phyloP scores from a whole-genome alignment of 768 basidiomycete genomes.

The Trametes maxima region DNA sequence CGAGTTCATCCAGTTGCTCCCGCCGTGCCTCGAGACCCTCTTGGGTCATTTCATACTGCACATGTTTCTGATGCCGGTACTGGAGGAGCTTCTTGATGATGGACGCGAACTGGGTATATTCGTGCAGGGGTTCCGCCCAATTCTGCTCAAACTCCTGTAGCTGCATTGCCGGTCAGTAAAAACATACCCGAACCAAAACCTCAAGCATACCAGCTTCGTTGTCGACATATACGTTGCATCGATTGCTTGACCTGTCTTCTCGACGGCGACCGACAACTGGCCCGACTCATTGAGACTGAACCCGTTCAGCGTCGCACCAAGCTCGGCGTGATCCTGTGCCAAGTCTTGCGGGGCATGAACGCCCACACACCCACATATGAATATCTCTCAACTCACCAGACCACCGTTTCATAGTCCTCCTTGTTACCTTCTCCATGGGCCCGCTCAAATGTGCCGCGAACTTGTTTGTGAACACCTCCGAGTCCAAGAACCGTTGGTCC shows the following conservation, averaged over 20 bases:
- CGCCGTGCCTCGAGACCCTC: constrained; percentile 84
- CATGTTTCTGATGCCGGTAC: constrained; percentile 97
- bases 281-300: constrained; percentile 88
- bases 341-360: constrained; percentile 54
- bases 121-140: constrained; percentile 95
- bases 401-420: constrained; percentile 92
- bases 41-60: constrained; percentile 97
- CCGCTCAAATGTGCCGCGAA: constrained; percentile 91
- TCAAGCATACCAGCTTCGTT: constrained; percentile 70
- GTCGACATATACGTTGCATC: constrained; percentile 95
- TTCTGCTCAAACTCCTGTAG: constrained; percentile 92
- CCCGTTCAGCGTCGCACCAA: constrained; percentile 90
- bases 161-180: constrained; percentile 41
- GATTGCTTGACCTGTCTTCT: constrained; percentile 96
- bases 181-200: background rate
- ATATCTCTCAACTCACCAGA: constrained; percentile 56
- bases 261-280: constrained; percentile 77
- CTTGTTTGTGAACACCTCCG: constrained; percentile 93
- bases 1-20: constrained; percentile 84
- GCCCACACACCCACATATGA: background rate
- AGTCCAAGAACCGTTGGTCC: constrained; percentile 95
- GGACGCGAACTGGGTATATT: constrained; percentile 91
- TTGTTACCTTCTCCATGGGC: constrained; percentile 95
- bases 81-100: constrained; percentile 94
- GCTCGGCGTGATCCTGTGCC: constrained; percentile 85